These are phyloP conservation scores for Schwanniomyces occidentalis DNA, from an alignment of 805 yeast genomes.

Conservation along the genomic window DNA sequence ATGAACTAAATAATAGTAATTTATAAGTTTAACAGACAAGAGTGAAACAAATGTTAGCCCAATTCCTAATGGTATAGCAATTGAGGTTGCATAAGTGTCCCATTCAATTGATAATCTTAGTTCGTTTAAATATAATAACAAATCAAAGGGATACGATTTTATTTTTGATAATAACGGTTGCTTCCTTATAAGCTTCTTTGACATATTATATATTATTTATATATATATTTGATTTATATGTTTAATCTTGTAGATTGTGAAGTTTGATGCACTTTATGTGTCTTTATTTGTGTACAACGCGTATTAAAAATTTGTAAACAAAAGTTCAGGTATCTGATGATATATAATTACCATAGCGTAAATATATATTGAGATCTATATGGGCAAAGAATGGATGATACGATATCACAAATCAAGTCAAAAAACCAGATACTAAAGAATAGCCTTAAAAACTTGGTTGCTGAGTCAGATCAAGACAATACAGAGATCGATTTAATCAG, in stretches of 20 bases:
- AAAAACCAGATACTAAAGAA: slow-evolving; percentile 10
- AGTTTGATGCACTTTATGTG: no score
- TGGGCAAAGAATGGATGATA: slow-evolving; percentile 7
- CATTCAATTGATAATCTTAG: slow-evolving; percentile 39
- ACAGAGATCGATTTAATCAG: slow-evolving; percentile 9
- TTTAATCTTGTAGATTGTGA: no score
- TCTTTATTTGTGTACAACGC: slow-evolving; percentile 1
- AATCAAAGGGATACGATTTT: slow-evolving; percentile 38
- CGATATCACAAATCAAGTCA: slow-evolving; percentile 7
- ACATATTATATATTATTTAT: slow-evolving; percentile 4
- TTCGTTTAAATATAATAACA: slow-evolving; percentile 37
- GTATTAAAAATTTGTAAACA: slow-evolving; percentile 1
- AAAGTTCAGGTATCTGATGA: no score
- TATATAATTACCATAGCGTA: no score
- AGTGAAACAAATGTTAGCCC: slow-evolving; percentile 18
- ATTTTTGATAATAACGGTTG: slow-evolving; percentile 31
- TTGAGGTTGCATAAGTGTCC: slow-evolving; percentile 34
- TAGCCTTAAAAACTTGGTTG: slow-evolving; percentile 10
- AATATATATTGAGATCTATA: no score
- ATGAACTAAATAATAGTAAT: slow-evolving; percentile 26
- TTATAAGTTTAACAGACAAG: slow-evolving; percentile 19
- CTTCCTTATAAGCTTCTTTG: slow-evolving; percentile 19
- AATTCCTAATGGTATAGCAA: slow-evolving; percentile 34
- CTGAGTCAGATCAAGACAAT: slow-evolving; percentile 8
- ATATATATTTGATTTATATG: no score